Base-by-base conservation (phyloP, 768 basidiomycete species). In the Chalciporus chontae region DNA sequence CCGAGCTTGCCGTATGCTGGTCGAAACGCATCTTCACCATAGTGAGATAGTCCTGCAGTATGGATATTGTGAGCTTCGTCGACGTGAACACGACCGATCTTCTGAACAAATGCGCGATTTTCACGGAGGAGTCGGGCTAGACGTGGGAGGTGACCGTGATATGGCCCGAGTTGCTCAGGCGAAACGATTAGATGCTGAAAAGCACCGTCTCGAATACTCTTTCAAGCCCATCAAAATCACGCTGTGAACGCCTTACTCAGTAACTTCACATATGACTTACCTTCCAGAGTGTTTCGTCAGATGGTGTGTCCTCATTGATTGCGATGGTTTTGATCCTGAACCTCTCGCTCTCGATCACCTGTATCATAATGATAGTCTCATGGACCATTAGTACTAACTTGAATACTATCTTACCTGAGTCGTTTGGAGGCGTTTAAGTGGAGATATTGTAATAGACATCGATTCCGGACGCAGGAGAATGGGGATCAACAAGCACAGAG, bases 221-320 rank as follows among this genome's bases (percentile, higher is more conserved):
- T 46, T 27, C 29, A n/a, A 6, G 21, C n/a, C 9, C 4, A 19
- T 27, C 26, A 18, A 47, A n/a, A n/a, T n/a, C n/a, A n/a, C 21
- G 21, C 2, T 4, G 21, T 21, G 21, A 21, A 21, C 21, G 4
- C 2, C 21, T 21, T 21, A 21, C 21, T 2, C 21, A 21, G 21
- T 21, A 21, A 21, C 21, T 21, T 21, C 21, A 21, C 21, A 21
- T 21, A 21, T 5, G 1, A 47, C 23, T 43, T 23, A 42, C 43
- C 39, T 53, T n/a, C 47, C 50, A 51, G 3, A 51, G 40, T 2
- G 4, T 4, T 8, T 13, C 14, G 23, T 50, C 47, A 37, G 4
- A 4, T 0, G 37, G 29, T 1, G 54, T 55, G 26, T 52, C 50
- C n/a, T 52, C 50, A 24, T 55, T 55, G 15, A 55, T 55, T 2